A percentile compares a stretch with the other conserved stretches of the same genome.
Conservation (phyloP, 495 filamentous ascomycete species). For the Trichocladium antarcticum region DNA sequence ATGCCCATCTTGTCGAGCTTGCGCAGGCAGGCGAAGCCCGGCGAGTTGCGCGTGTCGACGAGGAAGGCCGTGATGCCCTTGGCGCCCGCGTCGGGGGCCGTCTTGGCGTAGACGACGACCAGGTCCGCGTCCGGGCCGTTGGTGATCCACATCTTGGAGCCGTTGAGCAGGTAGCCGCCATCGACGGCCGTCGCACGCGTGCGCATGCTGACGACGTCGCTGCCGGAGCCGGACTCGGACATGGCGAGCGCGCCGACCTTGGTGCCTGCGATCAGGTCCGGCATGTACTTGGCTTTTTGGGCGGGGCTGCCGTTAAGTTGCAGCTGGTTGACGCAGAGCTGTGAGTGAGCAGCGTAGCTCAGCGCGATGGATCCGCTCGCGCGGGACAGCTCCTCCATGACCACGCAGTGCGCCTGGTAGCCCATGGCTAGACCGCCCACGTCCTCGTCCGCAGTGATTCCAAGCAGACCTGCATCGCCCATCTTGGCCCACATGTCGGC, state of each 20-base stretch:
- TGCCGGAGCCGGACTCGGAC: conserved; percentile 85
- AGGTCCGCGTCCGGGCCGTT: conserved; percentile 90
- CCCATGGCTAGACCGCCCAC: conserved; percentile 86
- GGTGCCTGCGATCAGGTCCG: conserved; percentile 68
- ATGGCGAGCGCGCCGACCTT: conserved; percentile 87
- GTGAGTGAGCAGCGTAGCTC: conserved; percentile 88
- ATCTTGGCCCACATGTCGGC: conserved; percentile 87
- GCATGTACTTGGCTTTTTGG: conserved; percentile 74
- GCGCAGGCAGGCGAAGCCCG: conserved; percentile 75
- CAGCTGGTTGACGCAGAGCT: conserved; percentile 93
- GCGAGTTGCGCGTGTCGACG: conserved; percentile 50
- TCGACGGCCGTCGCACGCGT: conserved; percentile 68
- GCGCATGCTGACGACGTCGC: conserved; percentile 93
- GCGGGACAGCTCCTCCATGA: conserved; percentile 76
- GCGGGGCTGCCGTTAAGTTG: conserved; percentile 72
- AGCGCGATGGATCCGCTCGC: conserved; percentile 74
- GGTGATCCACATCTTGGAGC: conserved; percentile 99
- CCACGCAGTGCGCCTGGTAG: conserved; percentile 93
- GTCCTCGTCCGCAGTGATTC: conserved; percentile 88
- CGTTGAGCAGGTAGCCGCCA: conserved; percentile 76
- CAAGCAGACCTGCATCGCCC: conserved; percentile 82
- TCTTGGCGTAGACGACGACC: conserved; percentile 93
- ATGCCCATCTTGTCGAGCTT: conserved; percentile 98
- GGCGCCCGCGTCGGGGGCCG: conserved; percentile 62
- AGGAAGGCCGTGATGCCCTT: conserved; percentile 96